Percentiles rank a stretch among this genome's conserved stretches.
Evolutionary conservation across 495 filamentous ascomycete genomes (phyloP).

Genomic region (Thermothielavioides terrestris): DNA sequence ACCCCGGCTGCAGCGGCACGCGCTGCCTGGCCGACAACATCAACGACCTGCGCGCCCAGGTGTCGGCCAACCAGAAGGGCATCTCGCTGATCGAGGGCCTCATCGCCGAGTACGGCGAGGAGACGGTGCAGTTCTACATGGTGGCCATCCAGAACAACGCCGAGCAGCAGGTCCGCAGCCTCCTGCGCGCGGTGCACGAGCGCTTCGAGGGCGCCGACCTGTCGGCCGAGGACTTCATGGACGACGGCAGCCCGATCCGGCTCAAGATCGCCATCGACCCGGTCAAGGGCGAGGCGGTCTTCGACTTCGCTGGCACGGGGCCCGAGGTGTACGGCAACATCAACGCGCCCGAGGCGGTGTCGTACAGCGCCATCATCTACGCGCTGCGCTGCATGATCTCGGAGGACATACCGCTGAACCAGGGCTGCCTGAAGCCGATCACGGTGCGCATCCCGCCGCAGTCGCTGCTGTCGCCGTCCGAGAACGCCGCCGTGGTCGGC

Average conservation of each 20-base stretch:
- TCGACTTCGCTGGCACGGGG: conserved; percentile 87
- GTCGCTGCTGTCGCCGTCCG: conserved; percentile 77
- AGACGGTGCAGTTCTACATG: conserved; percentile 96
- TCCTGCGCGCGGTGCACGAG: conserved; percentile 71
- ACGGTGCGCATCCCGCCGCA: conserved; percentile 73
- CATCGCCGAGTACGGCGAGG: conserved; percentile 83
- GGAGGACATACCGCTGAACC: conserved; percentile 91
- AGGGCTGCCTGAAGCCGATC: conserved; percentile 87
- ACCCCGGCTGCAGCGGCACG: conserved; percentile 82
- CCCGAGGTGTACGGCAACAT: conserved; percentile 91
- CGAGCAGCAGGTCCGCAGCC: conserved; percentile 70
- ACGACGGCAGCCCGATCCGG: conserved; percentile 82
- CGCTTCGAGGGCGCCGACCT: conserved; percentile 71
- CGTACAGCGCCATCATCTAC: conserved; percentile 94
- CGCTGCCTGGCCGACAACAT: conserved; percentile 88
- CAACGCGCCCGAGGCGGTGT: conserved; percentile 91
- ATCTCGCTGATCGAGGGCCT: conserved; percentile 80
- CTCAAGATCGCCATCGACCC: conserved; percentile 78
- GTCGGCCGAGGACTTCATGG: conserved; percentile 77
- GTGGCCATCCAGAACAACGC: conserved; percentile 86
- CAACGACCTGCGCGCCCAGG: conserved; percentile 92
- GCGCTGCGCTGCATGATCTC: conserved; percentile 86
- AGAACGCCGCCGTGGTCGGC: conserved; percentile 85
- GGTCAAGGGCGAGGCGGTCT: conserved; percentile 74
- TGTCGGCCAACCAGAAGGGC: conserved; percentile 92